Evolutionary conservation across 2,329 filamentous ascomycete species (phyloP).

Genomic region (Alternaria dauci): DNA sequence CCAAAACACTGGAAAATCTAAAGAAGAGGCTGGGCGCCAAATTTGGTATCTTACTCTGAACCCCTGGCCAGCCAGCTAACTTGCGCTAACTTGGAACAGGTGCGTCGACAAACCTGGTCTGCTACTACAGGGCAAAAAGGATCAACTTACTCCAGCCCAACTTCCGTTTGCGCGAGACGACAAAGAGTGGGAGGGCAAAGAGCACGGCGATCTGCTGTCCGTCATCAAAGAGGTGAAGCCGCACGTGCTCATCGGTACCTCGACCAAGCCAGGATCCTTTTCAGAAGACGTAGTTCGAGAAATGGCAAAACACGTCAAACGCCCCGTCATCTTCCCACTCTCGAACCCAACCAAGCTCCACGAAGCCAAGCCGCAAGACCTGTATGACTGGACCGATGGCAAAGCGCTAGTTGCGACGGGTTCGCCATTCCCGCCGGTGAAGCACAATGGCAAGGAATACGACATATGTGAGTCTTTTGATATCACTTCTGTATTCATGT

Average conservation of each 20-base stretch:
- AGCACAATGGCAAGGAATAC: slow-evolving; percentile 62
- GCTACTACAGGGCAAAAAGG: slow-evolving; percentile 68
- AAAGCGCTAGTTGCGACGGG: slow-evolving; percentile 83
- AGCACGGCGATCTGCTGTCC: slow-evolving; percentile 67
- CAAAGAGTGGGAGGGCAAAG: slow-evolving; percentile 67
- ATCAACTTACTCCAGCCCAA: slow-evolving; percentile 73
- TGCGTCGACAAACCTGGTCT: slow-evolving; percentile 84
- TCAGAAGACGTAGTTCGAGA: slow-evolving; percentile 76
- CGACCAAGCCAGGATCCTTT: slow-evolving; percentile 78
- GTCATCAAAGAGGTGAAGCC: slow-evolving; percentile 77
- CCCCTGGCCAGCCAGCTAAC: rapidly evolving
- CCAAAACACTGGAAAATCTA: slow-evolving; percentile 69
- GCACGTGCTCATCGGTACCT: slow-evolving; percentile 84
- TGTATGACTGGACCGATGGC: slow-evolving; percentile 80
- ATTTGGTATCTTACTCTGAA: slow-evolving; percentile 69
- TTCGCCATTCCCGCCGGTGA: slow-evolving; percentile 80
- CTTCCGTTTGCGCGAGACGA: slow-evolving; percentile 70
- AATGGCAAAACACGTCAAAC: slow-evolving; percentile 76
- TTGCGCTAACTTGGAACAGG: slow-evolving; percentile 56
- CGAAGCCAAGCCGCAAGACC: slow-evolving; percentile 79
- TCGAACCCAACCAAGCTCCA: slow-evolving; percentile 87
- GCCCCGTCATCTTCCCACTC: slow-evolving; percentile 87
- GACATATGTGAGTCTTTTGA: slow-evolving; percentile 59
- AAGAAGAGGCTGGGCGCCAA: slow-evolving; percentile 77
- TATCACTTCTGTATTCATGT: not conserved